Percentiles rank a stretch among this genome's conserved stretches.
Conservation (phyloP, 768 basidiomycete species). For the Tulasnella sp. region DNA sequence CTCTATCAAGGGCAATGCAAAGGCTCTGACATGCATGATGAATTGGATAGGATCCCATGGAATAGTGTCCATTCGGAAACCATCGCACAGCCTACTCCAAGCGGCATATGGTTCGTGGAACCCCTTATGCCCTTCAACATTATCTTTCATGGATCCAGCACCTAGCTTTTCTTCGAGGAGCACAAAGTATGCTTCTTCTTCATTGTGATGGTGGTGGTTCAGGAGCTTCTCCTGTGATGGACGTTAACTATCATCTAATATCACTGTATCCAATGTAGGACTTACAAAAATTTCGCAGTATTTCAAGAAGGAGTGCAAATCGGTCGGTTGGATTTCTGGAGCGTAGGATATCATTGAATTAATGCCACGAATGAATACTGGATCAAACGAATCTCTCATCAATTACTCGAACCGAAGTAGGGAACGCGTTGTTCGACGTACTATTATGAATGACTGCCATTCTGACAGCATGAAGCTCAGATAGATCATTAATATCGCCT, state of each 20-base stretch:
- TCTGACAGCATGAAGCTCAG: conserved; percentile 2
- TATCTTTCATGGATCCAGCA: background rate
- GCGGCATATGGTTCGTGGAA: background rate
- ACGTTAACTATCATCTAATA: background rate
- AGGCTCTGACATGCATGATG: background rate
- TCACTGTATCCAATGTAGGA: background rate
- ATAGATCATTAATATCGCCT: conserved; percentile 1
- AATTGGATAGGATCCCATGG: background rate
- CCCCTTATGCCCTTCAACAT: conserved; percentile 2
- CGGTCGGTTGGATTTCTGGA: background rate
- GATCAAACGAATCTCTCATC: background rate
- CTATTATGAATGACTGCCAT: conserved; percentile 12
- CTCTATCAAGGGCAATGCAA: background rate
- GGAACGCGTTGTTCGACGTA: background rate
- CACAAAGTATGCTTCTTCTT: conserved; percentile 7
- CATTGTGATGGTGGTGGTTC: conserved; percentile 4
- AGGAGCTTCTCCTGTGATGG: background rate
- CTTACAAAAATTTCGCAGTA: conserved; percentile 4
- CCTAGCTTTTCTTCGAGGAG: conserved; percentile 8
- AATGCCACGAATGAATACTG: conserved; percentile 1
- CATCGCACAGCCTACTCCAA: conserved; percentile 1
- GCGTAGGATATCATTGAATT: conserved; percentile 9
- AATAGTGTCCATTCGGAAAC: background rate
- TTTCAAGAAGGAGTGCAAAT: background rate
- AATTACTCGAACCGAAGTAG: no score